These are phyloP conservation scores for Kwoniella dejecticola DNA, from an alignment of 768 basidiomycete genomes.

Conservation along the genomic window DNA sequence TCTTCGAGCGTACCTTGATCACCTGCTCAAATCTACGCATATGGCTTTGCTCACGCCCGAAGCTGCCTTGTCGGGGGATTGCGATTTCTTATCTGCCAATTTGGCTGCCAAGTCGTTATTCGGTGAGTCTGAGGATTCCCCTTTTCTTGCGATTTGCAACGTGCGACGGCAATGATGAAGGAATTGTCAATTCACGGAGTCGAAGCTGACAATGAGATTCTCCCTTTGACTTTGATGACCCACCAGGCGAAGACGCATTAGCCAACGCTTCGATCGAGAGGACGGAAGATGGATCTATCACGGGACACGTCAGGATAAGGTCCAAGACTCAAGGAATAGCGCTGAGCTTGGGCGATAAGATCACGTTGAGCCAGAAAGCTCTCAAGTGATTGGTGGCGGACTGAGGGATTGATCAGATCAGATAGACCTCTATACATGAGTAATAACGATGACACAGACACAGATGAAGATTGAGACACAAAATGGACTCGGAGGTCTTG, in stretches of 20 bases:
- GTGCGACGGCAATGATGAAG: not conserved
- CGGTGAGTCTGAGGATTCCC: constrained; percentile 61
- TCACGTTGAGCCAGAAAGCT: constrained; percentile 33
- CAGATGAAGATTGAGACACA: too few relatives aligned
- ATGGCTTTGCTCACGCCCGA: constrained; percentile 96
- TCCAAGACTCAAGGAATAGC: constrained; percentile 99
- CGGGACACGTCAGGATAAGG: constrained; percentile 91
- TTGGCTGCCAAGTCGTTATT: constrained; percentile 94
- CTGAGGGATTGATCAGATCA: too few relatives aligned
- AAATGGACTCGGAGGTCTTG: too few relatives aligned
- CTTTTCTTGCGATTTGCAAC: not conserved
- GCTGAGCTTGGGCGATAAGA: constrained; percentile 67
- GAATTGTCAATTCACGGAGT: not conserved
- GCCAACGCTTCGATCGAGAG: constrained; percentile 93
- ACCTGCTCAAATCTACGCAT: constrained; percentile 95
- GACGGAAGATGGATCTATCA: constrained; percentile 75
- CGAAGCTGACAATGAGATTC: not conserved
- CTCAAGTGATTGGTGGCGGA: constrained; percentile 11
- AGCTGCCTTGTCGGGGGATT: constrained; percentile 84
- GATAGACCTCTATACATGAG: too few relatives aligned
- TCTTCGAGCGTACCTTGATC: constrained; percentile 83
- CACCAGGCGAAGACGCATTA: constrained; percentile 92
- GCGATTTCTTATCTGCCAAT: constrained; percentile 94
- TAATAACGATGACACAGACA: too few relatives aligned
- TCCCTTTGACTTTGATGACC: too few relatives aligned